Conservation (phyloP, 768 basidiomycete species). For the Boletus tomentosulus region DNA sequence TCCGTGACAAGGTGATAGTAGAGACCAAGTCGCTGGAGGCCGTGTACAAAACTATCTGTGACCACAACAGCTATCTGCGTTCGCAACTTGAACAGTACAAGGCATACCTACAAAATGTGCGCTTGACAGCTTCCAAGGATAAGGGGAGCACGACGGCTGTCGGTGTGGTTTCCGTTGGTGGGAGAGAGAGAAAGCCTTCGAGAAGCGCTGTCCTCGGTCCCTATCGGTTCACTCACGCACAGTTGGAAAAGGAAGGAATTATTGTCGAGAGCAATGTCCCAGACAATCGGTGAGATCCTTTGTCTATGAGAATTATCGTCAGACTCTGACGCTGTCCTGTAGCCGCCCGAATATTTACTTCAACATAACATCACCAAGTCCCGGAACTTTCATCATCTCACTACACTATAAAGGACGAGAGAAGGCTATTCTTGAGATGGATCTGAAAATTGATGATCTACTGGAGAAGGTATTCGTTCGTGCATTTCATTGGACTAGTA, state of each 20-base stretch:
- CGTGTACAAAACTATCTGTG: conserved; percentile 99
- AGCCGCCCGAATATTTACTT: conserved; percentile 98
- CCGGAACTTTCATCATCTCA: conserved; percentile 98
- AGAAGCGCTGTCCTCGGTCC: conserved; percentile 90
- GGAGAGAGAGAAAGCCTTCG: conserved; percentile 91
- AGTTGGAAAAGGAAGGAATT: conserved; percentile 98
- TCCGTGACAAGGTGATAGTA: conserved; percentile 90
- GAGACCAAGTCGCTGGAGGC: conserved; percentile 93
- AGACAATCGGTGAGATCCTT: conserved; percentile 75
- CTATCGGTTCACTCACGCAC: conserved; percentile 96
- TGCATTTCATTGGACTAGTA: not conserved
- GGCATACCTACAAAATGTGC: conserved; percentile 97
- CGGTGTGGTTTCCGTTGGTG: conserved; percentile 92
- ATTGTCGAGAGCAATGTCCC: conserved; percentile 99
- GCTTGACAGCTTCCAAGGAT: conserved; percentile 81
- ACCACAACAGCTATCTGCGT: conserved; percentile 97
- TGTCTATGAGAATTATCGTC: not conserved
- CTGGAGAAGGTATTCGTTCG: conserved; percentile 77
- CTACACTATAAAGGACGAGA: conserved; percentile 98
- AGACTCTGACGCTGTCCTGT: conserved; percentile 1
- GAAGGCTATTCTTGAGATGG: conserved; percentile 99
- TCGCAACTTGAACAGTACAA: conserved; percentile 99
- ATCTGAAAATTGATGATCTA: conserved; percentile 96
- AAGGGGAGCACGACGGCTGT: conserved; percentile 86
- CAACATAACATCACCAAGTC: conserved; percentile 96